Percentiles rank a stretch among this genome's conserved stretches.
These are phyloP conservation scores for Pascua sp. DNA, from an alignment of 1,284 basidiomycete species.

Conservation along the genomic window DNA sequence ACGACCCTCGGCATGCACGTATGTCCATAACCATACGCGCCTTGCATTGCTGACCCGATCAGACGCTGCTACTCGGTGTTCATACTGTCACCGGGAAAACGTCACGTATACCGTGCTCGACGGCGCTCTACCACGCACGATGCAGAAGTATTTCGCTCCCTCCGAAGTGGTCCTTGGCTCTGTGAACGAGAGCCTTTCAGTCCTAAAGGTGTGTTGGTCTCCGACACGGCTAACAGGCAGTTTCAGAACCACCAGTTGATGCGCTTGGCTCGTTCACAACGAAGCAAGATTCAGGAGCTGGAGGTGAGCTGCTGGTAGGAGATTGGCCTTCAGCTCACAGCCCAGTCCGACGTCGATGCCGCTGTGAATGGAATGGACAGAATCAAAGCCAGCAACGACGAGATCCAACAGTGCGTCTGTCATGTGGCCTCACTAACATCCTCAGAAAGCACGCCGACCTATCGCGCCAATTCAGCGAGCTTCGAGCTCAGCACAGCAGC, in stretches of 20 bases:
- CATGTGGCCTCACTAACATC: too few species aligned
- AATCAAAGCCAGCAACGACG: too few species aligned
- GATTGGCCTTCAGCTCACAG: too few species aligned
- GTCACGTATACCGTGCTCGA: constrained; percentile 14
- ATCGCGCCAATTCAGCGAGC: constrained; percentile 1
- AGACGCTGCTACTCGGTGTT: constrained; percentile 10
- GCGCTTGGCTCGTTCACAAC: neutral
- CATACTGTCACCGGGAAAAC: constrained; percentile 13
- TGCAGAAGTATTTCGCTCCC: constrained; percentile 2
- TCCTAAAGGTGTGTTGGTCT: neutral
- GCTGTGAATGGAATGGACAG: too few species aligned
- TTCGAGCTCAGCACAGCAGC: constrained; percentile 1
- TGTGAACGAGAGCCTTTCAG: neutral
- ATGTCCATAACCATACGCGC: neutral
- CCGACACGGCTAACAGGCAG: neutral
- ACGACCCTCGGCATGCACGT: constrained; percentile 27
- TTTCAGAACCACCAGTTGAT: constrained; percentile 14
- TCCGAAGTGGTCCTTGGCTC: neutral
- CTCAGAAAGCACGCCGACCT: neutral
- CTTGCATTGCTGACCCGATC: neutral
- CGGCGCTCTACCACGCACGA: neutral
- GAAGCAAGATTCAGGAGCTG: neutral
- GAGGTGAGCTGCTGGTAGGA: constrained; percentile 1
- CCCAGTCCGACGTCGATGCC: too few species aligned
- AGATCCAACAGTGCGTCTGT: too few species aligned